Evolutionary conservation across 306 rosid species (phyloP).

Genomic region (Cucumis cinereus): DNA sequence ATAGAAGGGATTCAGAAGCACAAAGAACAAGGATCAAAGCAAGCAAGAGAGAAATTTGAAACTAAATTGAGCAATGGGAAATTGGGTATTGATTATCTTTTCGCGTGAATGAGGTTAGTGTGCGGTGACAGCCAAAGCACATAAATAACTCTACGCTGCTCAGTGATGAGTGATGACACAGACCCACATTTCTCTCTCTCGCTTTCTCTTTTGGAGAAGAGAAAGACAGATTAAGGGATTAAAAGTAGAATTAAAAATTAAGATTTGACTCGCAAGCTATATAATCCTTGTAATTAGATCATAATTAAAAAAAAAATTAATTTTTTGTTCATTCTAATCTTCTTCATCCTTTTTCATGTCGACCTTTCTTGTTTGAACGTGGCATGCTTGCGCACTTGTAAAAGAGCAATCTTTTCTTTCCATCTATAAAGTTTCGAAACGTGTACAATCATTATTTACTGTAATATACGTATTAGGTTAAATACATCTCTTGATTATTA

Average conservation of each 20-base stretch:
- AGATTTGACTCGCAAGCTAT: background rate
- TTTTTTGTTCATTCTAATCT: background rate
- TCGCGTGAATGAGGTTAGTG: slow-evolving; percentile 27
- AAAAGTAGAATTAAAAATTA: background rate
- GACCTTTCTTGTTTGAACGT: background rate
- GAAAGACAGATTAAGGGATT: background rate
- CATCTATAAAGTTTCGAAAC: background rate
- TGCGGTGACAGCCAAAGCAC: slow-evolving; percentile 25
- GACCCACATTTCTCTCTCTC: background rate
- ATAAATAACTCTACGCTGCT: slow-evolving; percentile 10
- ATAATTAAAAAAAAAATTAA: too few species aligned
- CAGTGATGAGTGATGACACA: slow-evolving; percentile 4
- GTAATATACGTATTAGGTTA: too few species aligned
- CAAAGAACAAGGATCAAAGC: slow-evolving; percentile 11
- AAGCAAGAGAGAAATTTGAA: slow-evolving; percentile 8
- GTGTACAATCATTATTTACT: too few species aligned
- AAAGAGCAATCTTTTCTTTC: background rate
- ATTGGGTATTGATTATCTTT: background rate
- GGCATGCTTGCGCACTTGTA: background rate
- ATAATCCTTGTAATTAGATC: background rate
- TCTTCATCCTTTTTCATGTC: background rate
- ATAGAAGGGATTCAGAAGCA: slow-evolving; percentile 17
- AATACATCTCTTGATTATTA: too few species aligned
- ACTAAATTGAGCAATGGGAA: slow-evolving; percentile 14
- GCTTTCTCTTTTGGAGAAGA: background rate